A percentile compares a stretch with the other conserved stretches of the same genome.
phyloP scores from a whole-genome alignment of 768 basidiomycete genomes.

The Calocybe indica region DNA sequence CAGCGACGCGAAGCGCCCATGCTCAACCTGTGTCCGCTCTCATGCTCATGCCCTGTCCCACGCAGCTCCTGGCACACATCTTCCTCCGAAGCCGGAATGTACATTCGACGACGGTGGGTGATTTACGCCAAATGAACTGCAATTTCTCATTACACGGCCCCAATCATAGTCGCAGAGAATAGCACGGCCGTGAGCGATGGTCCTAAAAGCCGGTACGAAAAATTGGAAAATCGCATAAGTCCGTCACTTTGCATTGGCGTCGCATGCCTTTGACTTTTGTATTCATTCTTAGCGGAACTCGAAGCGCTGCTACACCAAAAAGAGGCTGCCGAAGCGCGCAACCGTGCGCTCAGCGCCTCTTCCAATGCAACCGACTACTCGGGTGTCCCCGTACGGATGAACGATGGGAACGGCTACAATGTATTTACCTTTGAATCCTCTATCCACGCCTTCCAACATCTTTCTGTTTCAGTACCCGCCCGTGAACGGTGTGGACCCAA shows the following conservation, averaged over 20 bases:
- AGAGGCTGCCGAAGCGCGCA: conserved; percentile 19
- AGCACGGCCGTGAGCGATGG: conserved; percentile 33
- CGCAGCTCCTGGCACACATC: conserved; percentile 46
- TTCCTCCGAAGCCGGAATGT: conserved; percentile 59
- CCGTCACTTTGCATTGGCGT: conserved; percentile 17
- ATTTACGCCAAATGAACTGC: background rate
- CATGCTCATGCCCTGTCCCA: conserved; percentile 65
- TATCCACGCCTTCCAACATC: background rate
- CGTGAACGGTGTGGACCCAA: background rate
- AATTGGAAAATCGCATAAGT: conserved; percentile 66
- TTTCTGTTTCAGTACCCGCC: conserved; percentile 7
- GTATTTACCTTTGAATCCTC: too few species aligned
- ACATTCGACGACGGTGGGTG: conserved; percentile 68
- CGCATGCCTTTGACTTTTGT: conserved; percentile 1
- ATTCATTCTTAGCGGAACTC: conserved; percentile 47
- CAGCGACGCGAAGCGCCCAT: conserved; percentile 73
- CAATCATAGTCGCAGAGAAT: conserved; percentile 33
- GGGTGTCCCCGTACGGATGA: too few species aligned
- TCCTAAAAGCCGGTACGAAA: conserved; percentile 57
- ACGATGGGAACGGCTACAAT: too few species aligned
- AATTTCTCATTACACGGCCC: background rate
- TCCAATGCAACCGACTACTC: too few species aligned
- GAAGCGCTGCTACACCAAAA: conserved; percentile 62
- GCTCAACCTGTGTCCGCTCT: conserved; percentile 72
- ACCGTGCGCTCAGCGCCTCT: too few species aligned